Evolutionary conservation across 129 eudicot genomes (phyloP).

Genomic region (Gnaphalium uliginosum): DNA sequence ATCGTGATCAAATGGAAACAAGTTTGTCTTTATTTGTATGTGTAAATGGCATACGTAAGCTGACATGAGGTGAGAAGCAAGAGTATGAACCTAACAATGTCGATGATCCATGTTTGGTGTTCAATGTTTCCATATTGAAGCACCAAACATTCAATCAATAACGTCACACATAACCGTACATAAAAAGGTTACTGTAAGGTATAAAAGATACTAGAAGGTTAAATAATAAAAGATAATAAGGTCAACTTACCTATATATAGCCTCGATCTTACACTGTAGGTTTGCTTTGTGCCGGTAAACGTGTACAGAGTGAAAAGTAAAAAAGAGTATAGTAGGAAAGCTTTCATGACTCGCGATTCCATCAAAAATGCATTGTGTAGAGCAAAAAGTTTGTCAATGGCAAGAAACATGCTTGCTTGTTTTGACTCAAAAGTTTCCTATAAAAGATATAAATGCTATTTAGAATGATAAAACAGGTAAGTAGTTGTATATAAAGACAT

Average conservation of each 20-base stretch:
- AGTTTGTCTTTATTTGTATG: conserved; percentile 51
- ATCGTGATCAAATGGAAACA: background rate
- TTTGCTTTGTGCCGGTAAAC: conserved; percentile 82
- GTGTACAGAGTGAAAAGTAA: conserved; percentile 57
- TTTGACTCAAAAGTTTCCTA: conserved; percentile 90
- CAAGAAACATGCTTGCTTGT: conserved; percentile 82
- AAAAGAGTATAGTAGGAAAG: conserved; percentile 54
- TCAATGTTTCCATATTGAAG: conserved; percentile 41
- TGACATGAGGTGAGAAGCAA: conserved; percentile 44
- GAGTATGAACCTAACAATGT: conserved; percentile 41
- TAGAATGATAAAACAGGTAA: background rate
- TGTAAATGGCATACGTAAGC: conserved; percentile 54
- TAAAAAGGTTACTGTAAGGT: background rate
- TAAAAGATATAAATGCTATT: background rate
- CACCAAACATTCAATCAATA: conserved; percentile 44
- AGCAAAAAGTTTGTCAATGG: conserved; percentile 78
- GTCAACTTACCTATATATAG: conserved; percentile 61
- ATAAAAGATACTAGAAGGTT: background rate
- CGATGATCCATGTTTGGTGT: conserved; percentile 49
- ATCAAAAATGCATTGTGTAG: conserved; percentile 70
- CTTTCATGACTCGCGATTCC: conserved; percentile 69
- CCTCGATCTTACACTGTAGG: conserved; percentile 65
- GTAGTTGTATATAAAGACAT: background rate
- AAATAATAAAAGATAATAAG: background rate
- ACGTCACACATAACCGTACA: conserved; percentile 64